Conservation (phyloP, 441 rosid species). For the Pelargonium exstipulatum region DNA sequence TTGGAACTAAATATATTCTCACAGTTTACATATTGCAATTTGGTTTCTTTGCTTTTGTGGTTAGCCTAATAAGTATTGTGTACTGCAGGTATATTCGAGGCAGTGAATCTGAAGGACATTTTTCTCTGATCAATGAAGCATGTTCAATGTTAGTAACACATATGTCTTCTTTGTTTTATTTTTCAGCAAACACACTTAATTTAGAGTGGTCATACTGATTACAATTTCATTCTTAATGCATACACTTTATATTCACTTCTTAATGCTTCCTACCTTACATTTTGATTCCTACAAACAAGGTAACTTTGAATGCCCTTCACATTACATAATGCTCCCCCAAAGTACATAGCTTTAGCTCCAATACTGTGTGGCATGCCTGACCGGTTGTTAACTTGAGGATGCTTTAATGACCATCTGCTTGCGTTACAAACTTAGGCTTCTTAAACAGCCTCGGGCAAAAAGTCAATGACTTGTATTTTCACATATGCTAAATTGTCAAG, state of each 20-base stretch:
- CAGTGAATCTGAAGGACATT: slow-evolving; percentile 87
- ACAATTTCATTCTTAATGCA: too few species aligned
- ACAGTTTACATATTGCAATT: background rate
- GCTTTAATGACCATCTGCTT: background rate
- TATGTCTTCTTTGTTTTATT: slow-evolving; percentile 6
- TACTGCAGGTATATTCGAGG: slow-evolving; percentile 80
- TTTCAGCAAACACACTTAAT: background rate
- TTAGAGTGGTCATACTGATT: background rate
- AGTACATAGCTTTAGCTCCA: background rate
- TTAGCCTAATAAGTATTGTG: slow-evolving; percentile 19
- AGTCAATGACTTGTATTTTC: background rate
- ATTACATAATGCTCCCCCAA: background rate
- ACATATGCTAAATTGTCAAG: too few species aligned
- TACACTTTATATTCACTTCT: background rate
- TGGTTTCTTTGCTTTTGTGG: slow-evolving; percentile 13
- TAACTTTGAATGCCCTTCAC: background rate
- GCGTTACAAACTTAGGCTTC: background rate
- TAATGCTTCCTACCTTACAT: background rate
- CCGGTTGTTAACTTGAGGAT: background rate
- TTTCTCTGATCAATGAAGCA: slow-evolving; percentile 88
- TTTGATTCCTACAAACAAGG: background rate
- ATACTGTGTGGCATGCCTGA: background rate
- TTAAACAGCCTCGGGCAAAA: background rate
- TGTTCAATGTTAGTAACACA: slow-evolving; percentile 80
- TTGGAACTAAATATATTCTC: slow-evolving; percentile 11